phyloP scores from a whole-genome alignment of 345 rosid genomes.

The Aquilaria sinensis region DNA sequence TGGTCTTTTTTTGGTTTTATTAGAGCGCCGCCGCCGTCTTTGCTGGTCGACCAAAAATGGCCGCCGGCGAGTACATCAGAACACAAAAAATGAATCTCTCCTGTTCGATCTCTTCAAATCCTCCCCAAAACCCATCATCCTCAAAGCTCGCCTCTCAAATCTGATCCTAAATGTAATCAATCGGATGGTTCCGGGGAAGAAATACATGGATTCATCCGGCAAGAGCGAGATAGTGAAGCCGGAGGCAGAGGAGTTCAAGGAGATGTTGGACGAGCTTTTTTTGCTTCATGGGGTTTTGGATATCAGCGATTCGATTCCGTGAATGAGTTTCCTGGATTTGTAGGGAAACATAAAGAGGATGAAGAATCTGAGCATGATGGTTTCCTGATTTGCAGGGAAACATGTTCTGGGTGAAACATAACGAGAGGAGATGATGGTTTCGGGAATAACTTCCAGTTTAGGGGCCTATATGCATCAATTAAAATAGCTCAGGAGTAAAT shows the following conservation, averaged over 20 bases:
- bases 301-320: slow-evolving; percentile 64
- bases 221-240: slow-evolving; percentile 33
- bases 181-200: slow-evolving; percentile 60
- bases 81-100: slow-evolving; percentile 35
- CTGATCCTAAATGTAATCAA: slow-evolving; percentile 50
- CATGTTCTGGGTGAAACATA: slow-evolving; percentile 54
- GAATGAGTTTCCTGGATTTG: slow-evolving; percentile 53
- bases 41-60: slow-evolving; percentile 36
- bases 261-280: slow-evolving; percentile 62
- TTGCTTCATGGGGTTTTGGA: slow-evolving; percentile 50
- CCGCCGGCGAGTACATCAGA: slow-evolving; percentile 60
- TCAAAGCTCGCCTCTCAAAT: slow-evolving; percentile 39
- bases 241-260: slow-evolving; percentile 40
- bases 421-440: slow-evolving; percentile 20
- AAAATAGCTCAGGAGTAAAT: too few relatives aligned
- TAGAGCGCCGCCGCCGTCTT: slow-evolving; percentile 26
- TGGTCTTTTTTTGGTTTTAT: too few relatives aligned
- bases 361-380: slow-evolving; percentile 51
- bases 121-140: slow-evolving; percentile 10
- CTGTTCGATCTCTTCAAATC: slow-evolving; percentile 16
- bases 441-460: slow-evolving; percentile 31
- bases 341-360: slow-evolving; percentile 61
- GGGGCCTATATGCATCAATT: slow-evolving; percentile 5
- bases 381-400: slow-evolving; percentile 43
- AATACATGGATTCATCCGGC: slow-evolving; percentile 29